Evolutionary conservation across 2,329 filamentous ascomycete genomes (phyloP).

Genomic region (Diaporthe citri): DNA sequence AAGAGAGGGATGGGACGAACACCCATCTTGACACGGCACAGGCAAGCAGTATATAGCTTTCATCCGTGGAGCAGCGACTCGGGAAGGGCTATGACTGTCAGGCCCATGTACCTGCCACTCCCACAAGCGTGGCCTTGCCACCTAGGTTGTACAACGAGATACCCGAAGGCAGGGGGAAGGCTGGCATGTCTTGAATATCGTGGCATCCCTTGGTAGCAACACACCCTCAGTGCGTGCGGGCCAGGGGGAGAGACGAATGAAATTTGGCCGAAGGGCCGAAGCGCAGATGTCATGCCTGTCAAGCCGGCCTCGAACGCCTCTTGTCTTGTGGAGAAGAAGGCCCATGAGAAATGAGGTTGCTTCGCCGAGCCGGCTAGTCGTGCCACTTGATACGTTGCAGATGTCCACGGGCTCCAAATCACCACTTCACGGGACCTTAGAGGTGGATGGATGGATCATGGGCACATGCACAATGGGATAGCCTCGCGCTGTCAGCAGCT

Average conservation of each 20-base stretch:
- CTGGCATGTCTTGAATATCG: slow-evolving; percentile 32
- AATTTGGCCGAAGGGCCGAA: slow-evolving; percentile 28
- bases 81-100: neutral
- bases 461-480: slow-evolving; percentile 25
- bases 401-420: slow-evolving; percentile 11
- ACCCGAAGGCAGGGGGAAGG: slow-evolving; percentile 33
- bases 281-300: slow-evolving; percentile 18
- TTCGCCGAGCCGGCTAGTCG: neutral
- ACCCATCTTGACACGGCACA: slow-evolving; percentile 24
- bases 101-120: slow-evolving; percentile 29
- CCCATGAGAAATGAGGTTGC: slow-evolving; percentile 13
- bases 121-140: slow-evolving; percentile 16
- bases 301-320: slow-evolving; percentile 12
- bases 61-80: neutral
- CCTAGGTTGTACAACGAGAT: slow-evolving; percentile 21
- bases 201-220: slow-evolving; percentile 30
- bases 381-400: slow-evolving; percentile 34
- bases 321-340: slow-evolving; percentile 18
- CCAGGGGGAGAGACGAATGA: slow-evolving; percentile 19
- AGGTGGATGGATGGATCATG: slow-evolving; percentile 14
- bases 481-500: slow-evolving; percentile 26
- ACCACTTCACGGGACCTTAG: slow-evolving; percentile 24
- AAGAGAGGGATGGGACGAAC: slow-evolving; percentile 33
- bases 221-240: slow-evolving; percentile 33
- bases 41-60: slow-evolving; percentile 35